Evolutionary conservation across 2,329 filamentous ascomycete species (phyloP), one percentile per base, ranked within the genome.

Genomic region (Graphilbum ipis-grandicollis): DNA sequence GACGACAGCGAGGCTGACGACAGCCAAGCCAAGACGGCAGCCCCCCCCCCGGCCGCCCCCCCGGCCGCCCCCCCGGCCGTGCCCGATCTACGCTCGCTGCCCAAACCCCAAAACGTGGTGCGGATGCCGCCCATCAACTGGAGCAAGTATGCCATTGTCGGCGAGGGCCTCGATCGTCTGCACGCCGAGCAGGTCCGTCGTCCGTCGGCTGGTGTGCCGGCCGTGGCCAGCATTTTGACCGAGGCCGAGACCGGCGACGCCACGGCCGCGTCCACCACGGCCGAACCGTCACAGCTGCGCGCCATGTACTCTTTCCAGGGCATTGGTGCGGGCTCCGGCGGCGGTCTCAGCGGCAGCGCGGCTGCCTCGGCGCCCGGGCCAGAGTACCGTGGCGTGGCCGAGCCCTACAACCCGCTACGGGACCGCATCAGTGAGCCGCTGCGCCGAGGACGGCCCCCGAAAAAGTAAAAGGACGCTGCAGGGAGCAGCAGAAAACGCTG

Each of bases 111-210:
- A 54, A 80, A 80, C 46, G 63, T 96, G 1, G 77, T 92, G 19
- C 75, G 86, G 30, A 84, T 78, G 58, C 88, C 88, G 9, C 79
- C 83, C 9, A 77, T 96, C 50, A 93, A 94, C 60, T 96, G 88
- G 88, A 73, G 76, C 12, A 86, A 93, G 52, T 96, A 96, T 55
- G 82, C 83, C 47, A 67, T 94, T n/a, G 75, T 90, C 3, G 86
- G 84, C 34, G 78, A 82, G 41, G 73, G 82, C 2, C 64, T 94
- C 26, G 84, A 94, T 55, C 80, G 75, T 52, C 63, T 94, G 44
- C 86, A 94, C 53, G 69, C 74, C 35, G 81, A 93, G 50, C 85
- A 94, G 57, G 59, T 75, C 36, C 58, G 62, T 34, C 68, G 71
- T 37, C 85, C 84, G 2, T 59, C 57, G 9, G 62, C 66, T 30